Conservation (phyloP, 2,329 filamentous ascomycete genomes). For the Cytospora piceae region DNA sequence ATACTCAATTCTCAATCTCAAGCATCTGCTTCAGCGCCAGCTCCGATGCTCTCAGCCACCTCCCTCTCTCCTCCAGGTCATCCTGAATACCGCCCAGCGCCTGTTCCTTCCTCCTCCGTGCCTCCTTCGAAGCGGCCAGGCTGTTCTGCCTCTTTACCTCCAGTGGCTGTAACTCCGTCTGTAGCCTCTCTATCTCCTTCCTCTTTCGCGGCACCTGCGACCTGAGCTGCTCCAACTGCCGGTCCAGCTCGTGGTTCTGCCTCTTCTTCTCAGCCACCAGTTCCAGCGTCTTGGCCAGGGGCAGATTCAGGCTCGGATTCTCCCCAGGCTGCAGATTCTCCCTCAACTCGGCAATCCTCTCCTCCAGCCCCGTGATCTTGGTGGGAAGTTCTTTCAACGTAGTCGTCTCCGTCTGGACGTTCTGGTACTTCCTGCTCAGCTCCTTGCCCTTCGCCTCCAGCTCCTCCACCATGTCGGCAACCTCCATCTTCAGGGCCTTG, state of each 20-base stretch:
- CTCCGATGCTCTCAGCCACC: conserved; percentile 77
- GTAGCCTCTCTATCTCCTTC: conserved; percentile 68
- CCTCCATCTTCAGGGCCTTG: conserved; percentile 79
- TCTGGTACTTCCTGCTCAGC: conserved; percentile 59
- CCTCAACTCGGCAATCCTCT: conserved; percentile 50
- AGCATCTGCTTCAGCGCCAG: conserved; percentile 64
- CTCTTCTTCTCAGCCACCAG: conserved; percentile 55
- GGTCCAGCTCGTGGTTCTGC: conserved; percentile 60
- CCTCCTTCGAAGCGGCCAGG: conserved; percentile 70
- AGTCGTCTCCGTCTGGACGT: conserved; percentile 52
- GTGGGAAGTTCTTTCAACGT: conserved; percentile 56
- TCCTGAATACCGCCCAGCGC: conserved; percentile 69
- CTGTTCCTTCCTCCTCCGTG: conserved; percentile 68
- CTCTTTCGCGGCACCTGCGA: conserved; percentile 66
- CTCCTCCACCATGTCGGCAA: conserved; percentile 71
- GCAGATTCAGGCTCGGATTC: conserved; percentile 56
- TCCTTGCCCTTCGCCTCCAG: conserved; percentile 68
- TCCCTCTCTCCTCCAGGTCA: conserved; percentile 74
- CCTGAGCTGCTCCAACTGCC: conserved; percentile 66
- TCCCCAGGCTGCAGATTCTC: conserved; percentile 43
- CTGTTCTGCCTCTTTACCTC: conserved; percentile 69
- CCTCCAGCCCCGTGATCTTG: conserved; percentile 54
- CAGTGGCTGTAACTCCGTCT: conserved; percentile 69
- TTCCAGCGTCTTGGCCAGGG: conserved; percentile 59
- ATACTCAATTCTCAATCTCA: conserved; percentile 52